Evolutionary conservation across 352 stramenopile genomes (phyloP), one percentile per base, ranked within the genome.

Genomic region (Phytopythium delawarense): DNA sequence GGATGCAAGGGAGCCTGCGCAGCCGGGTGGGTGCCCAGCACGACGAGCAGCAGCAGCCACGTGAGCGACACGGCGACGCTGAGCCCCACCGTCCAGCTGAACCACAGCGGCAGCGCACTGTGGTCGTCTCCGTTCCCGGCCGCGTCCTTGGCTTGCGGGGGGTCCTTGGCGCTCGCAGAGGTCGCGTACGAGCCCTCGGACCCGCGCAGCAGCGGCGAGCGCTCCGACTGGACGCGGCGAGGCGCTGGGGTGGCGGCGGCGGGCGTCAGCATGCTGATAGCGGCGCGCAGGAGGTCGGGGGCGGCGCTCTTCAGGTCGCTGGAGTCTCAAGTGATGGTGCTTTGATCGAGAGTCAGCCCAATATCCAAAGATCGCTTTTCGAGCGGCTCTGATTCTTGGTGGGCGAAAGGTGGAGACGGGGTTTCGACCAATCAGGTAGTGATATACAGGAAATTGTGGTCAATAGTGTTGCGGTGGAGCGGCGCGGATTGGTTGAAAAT

Each of bases 11-110:
- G 32, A 20, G 25, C 4, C 4, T 23, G 64, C 23, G 61, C 72
- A 20, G 46, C 59, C 49, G 70, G 66, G 45, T 81, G 72, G 3
- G 79, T 62, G 39, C 69, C 44, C 8, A 18, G 6, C 5, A 51
- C 21, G 8, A 87, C 61, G 56, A 91, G 76, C 44, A 76, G 63
- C 16, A 69, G 25, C 48, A 91, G 78, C 79, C 82, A 91, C 9
- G 63, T 25, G 20, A 84, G 49, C 3, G 79, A 76, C 57, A 73
- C 67, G 6, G 62, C 64, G 49, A 87, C 79, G 57, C 78, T 84
- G 49, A 63, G 20, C 51, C 70, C 51, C 11, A 76, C 71, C 13
- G 71, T 59, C 9, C 63, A 37, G 3, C 83, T 57, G 61, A 91
- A 91, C 82, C 78, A 91, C 37, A 66, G 67, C 44, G 82, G 82